Conservation (phyloP, 2,329 filamentous ascomycete genomes). For the Apiospora rasikravindrae region DNA sequence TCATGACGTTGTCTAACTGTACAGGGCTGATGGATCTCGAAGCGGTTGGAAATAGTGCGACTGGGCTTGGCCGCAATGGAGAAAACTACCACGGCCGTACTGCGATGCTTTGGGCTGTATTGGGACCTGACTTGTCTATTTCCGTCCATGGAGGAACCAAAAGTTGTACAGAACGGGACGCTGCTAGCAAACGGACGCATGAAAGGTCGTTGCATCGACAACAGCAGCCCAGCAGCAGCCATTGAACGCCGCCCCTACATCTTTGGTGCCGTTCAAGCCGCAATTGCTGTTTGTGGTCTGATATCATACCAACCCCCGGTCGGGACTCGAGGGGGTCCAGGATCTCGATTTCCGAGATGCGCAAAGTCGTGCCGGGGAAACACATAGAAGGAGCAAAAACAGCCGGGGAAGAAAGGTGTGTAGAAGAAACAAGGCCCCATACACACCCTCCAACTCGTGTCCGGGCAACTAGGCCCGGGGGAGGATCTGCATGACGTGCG, state of each 20-base stretch:
- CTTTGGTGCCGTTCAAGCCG: background rate
- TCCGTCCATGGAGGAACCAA: background rate
- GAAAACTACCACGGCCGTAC: background rate
- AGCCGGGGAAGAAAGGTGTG: background rate
- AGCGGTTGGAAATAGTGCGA: background rate
- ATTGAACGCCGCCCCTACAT: background rate
- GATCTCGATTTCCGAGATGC: constrained; percentile 1
- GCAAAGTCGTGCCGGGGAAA: background rate
- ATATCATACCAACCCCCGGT: background rate
- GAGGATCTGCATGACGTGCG: constrained; percentile 27
- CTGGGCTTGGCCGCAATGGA: background rate
- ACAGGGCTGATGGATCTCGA: constrained; percentile 8
- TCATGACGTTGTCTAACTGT: background rate
- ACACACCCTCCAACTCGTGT: constrained; percentile 29
- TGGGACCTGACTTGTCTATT: background rate
- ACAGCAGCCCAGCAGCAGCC: background rate
- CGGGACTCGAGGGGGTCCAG: background rate
- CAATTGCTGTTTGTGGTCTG: background rate
- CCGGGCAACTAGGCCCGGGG: constrained; percentile 26
- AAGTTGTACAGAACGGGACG: background rate
- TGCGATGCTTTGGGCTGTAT: background rate
- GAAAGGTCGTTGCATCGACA: background rate
- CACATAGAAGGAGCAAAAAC: background rate
- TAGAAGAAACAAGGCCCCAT: background rate
- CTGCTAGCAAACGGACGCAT: background rate